Percentiles rank a stretch among this genome's conserved stretches.
These are phyloP conservation scores for Phanerochaete carnosa DNA, from an alignment of 768 basidiomycete genomes.

Conservation along the genomic window DNA sequence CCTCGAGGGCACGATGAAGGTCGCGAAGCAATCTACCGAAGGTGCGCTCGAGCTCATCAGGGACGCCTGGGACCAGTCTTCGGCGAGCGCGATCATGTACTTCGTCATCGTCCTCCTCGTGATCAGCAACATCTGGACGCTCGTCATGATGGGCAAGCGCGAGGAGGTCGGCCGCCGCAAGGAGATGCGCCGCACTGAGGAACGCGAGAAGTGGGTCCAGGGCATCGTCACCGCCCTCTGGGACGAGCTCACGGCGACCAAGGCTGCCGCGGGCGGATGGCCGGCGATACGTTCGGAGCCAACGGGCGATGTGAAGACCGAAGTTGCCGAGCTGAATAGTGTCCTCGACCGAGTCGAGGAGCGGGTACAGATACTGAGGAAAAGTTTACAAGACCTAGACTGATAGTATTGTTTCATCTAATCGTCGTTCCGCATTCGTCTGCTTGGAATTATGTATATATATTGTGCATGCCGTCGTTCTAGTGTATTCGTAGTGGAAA, in stretches of 20 bases:
- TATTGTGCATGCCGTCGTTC: not conserved
- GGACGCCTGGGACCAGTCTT: conserved; percentile 79
- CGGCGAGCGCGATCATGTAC: conserved; percentile 67
- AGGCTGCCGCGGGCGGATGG: conserved; percentile 22
- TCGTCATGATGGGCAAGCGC: conserved; percentile 44
- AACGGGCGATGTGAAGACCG: conserved; percentile 37
- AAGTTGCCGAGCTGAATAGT: conserved; percentile 43
- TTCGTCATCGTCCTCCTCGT: conserved; percentile 71
- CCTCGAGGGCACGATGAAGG: conserved; percentile 69
- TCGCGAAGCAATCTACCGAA: conserved; percentile 64
- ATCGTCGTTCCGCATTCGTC: not conserved
- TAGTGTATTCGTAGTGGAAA: not conserved
- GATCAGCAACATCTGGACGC: conserved; percentile 75
- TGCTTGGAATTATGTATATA: not conserved
- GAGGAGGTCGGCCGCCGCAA: conserved; percentile 43
- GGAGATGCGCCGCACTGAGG: conserved; percentile 53
- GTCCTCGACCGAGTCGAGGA: conserved; percentile 59
- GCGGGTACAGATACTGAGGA: conserved; percentile 43
- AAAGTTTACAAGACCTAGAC: conserved; percentile 35
- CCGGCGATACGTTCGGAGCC: conserved; percentile 10
- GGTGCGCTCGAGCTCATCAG: conserved; percentile 74
- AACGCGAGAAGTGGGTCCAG: conserved; percentile 74
- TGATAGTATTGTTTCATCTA: conserved; percentile 9
- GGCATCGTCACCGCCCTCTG: conserved; percentile 68
- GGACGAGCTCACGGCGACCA: conserved; percentile 61